Evolutionary conservation across 2,329 filamentous ascomycete species (phyloP).

Genomic region (Nigrospora osmanthi): DNA sequence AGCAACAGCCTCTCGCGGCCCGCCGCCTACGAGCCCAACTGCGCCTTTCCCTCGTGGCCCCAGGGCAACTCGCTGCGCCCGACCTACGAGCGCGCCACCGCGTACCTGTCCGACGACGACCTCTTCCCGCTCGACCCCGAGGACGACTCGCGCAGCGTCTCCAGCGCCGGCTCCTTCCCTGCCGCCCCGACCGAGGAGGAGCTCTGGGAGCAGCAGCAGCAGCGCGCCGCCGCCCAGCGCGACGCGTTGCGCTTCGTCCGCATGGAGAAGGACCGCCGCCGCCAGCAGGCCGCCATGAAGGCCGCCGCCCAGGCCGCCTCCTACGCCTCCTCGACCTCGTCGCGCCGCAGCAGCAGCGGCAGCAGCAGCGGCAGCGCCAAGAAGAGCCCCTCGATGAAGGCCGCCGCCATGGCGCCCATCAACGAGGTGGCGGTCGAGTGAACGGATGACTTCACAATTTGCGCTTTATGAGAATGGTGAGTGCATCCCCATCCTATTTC

Average conservation of each 20-base stretch:
- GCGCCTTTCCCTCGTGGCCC: conserved; percentile 35
- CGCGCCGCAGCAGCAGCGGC: conserved; percentile 15
- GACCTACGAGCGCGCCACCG: conserved; percentile 37
- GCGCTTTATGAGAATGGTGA: not conserved
- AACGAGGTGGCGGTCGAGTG: conserved; percentile 37
- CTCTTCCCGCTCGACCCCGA: conserved; percentile 43
- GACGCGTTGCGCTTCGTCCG: conserved; percentile 43
- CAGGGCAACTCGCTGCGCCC: conserved; percentile 25
- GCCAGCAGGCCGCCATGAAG: conserved; percentile 17
- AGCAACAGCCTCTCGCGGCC: conserved; percentile 19
- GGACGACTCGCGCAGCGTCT: conserved; percentile 40
- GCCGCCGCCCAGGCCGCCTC: conserved; percentile 18
- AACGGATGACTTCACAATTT: conserved; percentile 4
- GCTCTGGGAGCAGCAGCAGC: conserved; percentile 40
- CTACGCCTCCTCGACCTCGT: conserved; percentile 17
- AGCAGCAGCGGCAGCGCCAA: conserved; percentile 29
- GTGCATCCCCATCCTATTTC: too few species aligned
- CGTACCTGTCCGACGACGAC: conserved; percentile 57
- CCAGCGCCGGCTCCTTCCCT: conserved; percentile 22
- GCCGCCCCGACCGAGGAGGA: conserved; percentile 38
- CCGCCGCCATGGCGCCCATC: conserved; percentile 45
- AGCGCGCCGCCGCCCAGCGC: conserved; percentile 42
- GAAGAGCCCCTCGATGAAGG: conserved; percentile 41
- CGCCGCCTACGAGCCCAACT: conserved; percentile 20
- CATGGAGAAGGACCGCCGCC: conserved; percentile 47